Conservation (phyloP, 345 rosid genomes). For the Adansonia digitata region DNA sequence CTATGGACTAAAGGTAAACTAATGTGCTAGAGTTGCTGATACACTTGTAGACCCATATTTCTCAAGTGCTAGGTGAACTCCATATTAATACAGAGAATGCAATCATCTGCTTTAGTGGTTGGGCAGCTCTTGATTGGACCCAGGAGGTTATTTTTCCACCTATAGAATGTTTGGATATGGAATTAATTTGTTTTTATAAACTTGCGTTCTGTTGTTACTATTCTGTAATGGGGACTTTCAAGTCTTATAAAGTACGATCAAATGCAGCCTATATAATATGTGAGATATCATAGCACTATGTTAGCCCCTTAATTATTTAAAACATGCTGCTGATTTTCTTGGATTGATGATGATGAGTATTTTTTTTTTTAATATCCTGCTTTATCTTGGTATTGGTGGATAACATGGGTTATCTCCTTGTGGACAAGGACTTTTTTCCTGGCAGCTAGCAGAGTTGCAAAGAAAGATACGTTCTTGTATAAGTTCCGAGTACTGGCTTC, state of each 20-base stretch:
- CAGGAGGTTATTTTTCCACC: not conserved
- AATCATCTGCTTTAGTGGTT: not conserved
- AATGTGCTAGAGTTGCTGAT: conserved; percentile 2
- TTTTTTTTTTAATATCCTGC: not conserved
- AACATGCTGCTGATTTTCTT: conserved; percentile 7
- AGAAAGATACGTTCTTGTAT: conserved; percentile 67
- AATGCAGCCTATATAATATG: conserved; percentile 10
- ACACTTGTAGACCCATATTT: not conserved
- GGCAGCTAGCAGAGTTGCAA: conserved; percentile 83
- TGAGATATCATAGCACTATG: not conserved
- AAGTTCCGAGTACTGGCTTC: conserved; percentile 90
- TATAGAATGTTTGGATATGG: not conserved
- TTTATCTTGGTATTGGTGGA: conserved; percentile 17
- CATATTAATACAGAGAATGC: not conserved
- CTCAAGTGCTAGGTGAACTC: conserved; percentile 1
- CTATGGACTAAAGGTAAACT: conserved; percentile 81
- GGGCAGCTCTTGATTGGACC: not conserved
- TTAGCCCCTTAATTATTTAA: not conserved
- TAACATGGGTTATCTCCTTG: no score
- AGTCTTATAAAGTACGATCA: not conserved
- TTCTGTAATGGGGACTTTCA: not conserved
- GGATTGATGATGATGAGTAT: conserved; percentile 8
- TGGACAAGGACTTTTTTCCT: conserved; percentile 31
- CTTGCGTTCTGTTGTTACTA: not conserved
- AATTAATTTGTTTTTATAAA: not conserved